Evolutionary conservation across 1,139 yeast species (phyloP).

Genomic region (Geotrichum reessii): DNA sequence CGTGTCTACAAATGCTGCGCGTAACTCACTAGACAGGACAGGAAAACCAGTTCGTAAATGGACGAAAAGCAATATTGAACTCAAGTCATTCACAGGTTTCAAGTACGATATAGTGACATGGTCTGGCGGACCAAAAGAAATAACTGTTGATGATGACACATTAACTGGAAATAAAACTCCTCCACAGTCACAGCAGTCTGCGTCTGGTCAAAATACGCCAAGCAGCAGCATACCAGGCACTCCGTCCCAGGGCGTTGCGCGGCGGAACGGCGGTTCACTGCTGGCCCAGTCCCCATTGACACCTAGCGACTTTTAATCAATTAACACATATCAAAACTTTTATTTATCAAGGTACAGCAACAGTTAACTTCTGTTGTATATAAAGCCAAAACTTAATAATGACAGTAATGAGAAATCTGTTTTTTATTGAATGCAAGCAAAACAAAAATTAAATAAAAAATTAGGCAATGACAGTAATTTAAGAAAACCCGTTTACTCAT

Average conservation of each 20-base stretch:
- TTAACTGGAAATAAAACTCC: background rate
- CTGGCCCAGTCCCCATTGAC: conserved; percentile 17
- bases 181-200: background rate
- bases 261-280: conserved; percentile 15
- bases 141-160: background rate
- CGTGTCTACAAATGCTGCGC: conserved; percentile 27
- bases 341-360: background rate
- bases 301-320: conserved; percentile 1
- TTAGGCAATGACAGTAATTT: background rate
- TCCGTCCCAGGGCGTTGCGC: background rate
- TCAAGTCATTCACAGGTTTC: conserved; percentile 59
- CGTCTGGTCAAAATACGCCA: conserved; percentile 8
- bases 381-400: conserved; percentile 1
- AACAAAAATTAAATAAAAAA: background rate
- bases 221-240: conserved; percentile 9
- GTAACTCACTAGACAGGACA: conserved; percentile 42
- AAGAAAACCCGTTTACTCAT: conserved; percentile 24
- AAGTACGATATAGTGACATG: conserved; percentile 45
- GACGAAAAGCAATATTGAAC: conserved; percentile 44
- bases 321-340: background rate
- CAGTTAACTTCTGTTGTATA: background rate
- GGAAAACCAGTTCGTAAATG: conserved; percentile 50
- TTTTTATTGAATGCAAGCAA: conserved; percentile 2
- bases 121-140: conserved; percentile 31
- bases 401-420: background rate